These are phyloP conservation scores for Knufia petricola DNA, from an alignment of 2,329 filamentous ascomycete species.

Conservation along the genomic window DNA sequence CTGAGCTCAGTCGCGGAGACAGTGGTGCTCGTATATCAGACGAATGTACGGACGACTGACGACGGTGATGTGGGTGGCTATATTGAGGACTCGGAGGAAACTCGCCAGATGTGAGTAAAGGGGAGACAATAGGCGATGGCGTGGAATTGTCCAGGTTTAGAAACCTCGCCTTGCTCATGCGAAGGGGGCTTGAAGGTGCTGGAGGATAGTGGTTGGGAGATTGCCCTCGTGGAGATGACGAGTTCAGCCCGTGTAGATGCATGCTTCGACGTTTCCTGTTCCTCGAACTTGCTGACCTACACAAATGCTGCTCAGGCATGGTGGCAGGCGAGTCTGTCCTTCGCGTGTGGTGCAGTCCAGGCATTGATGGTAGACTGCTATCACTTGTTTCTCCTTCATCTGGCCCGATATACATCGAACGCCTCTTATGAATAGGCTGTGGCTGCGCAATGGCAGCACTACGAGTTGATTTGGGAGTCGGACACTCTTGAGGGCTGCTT, in stretches of 20 bases:
- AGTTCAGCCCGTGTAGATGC: conserved; percentile 61
- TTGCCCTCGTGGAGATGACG: conserved; percentile 70
- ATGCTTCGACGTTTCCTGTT: conserved; percentile 82
- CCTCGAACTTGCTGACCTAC: conserved; percentile 65
- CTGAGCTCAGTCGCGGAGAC: conserved; percentile 67
- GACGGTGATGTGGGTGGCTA: conserved; percentile 61
- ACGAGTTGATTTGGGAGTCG: conserved; percentile 77
- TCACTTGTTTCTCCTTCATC: conserved; percentile 85
- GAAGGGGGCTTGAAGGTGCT: conserved; percentile 75
- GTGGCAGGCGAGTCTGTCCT: conserved; percentile 85
- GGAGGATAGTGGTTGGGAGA: conserved; percentile 69
- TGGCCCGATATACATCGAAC: conserved; percentile 63
- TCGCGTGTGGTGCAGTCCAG: conserved; percentile 58
- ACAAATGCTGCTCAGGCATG: conserved; percentile 58
- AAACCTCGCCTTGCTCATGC: conserved; percentile 71
- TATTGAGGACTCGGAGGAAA: conserved; percentile 44
- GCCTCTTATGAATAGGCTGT: conserved; percentile 57
- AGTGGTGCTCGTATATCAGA: conserved; percentile 62
- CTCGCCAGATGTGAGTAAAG: conserved; percentile 73
- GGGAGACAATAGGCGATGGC: conserved; percentile 76
- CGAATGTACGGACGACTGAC: conserved; percentile 83
- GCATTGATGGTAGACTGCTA: conserved; percentile 73
- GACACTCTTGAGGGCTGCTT: conserved; percentile 81
- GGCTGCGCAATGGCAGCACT: conserved; percentile 50
- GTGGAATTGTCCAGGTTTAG: conserved; percentile 39